phyloP scores from a whole-genome alignment of 2,329 filamentous ascomycete genomes.

The Neofusicoccum cordaticola region DNA sequence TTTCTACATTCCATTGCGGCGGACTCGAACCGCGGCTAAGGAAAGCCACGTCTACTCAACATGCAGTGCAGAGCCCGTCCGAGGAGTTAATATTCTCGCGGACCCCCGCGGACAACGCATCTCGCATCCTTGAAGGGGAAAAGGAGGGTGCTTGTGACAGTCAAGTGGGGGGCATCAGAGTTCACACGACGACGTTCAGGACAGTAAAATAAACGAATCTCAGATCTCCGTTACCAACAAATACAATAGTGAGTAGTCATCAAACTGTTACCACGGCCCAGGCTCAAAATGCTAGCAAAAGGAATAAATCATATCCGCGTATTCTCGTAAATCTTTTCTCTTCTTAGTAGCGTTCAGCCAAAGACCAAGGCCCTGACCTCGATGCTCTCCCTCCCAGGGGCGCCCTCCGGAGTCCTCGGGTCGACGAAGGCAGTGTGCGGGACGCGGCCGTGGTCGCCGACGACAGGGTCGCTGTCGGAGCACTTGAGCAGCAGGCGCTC shows the following conservation, averaged over 20 bases:
- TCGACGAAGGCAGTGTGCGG: slow-evolving; percentile 65
- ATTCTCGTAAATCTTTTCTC: neutral
- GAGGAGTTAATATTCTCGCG: too few relatives aligned
- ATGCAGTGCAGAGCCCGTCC: too few relatives aligned
- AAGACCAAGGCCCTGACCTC: slow-evolving; percentile 86
- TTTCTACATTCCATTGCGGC: too few relatives aligned
- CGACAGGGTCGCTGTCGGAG: slow-evolving; percentile 60
- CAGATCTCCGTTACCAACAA: too few relatives aligned
- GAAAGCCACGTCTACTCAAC: too few relatives aligned
- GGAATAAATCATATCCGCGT: neutral
- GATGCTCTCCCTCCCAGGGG: slow-evolving; percentile 77
- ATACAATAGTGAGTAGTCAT: neutral
- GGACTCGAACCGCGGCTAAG: too few relatives aligned
- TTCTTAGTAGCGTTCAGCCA: slow-evolving; percentile 41
- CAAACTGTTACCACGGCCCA: neutral
- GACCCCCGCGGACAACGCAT: too few relatives aligned
- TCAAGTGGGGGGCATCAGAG: too few relatives aligned
- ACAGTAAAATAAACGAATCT: too few relatives aligned
- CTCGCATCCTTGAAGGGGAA: too few relatives aligned
- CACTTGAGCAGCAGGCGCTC: slow-evolving; percentile 77
- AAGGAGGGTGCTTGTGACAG: too few relatives aligned
- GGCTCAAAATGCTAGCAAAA: neutral
- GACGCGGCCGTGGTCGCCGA: slow-evolving; percentile 43
- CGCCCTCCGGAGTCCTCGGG: slow-evolving; percentile 66
- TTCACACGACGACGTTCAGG: too few relatives aligned